Evolutionary conservation across 169 alveolate genomes (phyloP), one percentile per base, ranked within the genome.

Genomic region (Plasmodium coatneyi): DNA sequence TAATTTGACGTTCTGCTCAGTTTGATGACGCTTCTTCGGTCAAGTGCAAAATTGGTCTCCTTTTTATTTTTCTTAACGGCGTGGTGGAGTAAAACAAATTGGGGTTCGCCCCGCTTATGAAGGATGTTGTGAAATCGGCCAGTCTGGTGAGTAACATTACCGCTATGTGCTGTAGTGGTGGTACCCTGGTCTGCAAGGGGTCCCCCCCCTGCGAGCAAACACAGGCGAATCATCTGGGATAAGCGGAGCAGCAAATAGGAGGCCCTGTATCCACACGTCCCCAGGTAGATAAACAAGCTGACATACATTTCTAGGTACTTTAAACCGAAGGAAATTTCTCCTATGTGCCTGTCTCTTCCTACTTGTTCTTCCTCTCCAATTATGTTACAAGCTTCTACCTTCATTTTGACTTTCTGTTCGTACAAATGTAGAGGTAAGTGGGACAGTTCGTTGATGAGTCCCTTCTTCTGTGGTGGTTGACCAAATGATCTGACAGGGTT

Each of bases 341-440:
- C 28, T 19, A 30, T 19, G 2, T 60, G 36, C 30, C 0, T 16
- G 12, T 30, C 49, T 2, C 70, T 0, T 41, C 19, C 71, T 39
- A 70, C 28, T 10, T 12, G 79, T 66, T 56, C 82, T 79, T 80
- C 14, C 6, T 43, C 82, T 79, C 22, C 4, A 5, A 89, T 28
- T 43, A 89, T 89, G 71, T 89, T 80, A 25, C 83, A 60, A 60
- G 9, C 19, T n/a, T 89, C 30, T 60, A 89, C 66, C 81, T 89
- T 89, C 90, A 89, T 39, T 66, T 60, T 89, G 32, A 81, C 49
- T 25, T 66, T 66, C 39, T 79, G 22, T 19, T 79, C 39, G 43
- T 79, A 1, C 81, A 89, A 89, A 66, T 89, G 94, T 79, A 89
- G 25, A 12, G 94, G 94, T 79, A 89, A 70, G 80, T 89, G 94